phyloP scores from a whole-genome alignment of 129 eudicot genomes.

The Arctium lappa region DNA sequence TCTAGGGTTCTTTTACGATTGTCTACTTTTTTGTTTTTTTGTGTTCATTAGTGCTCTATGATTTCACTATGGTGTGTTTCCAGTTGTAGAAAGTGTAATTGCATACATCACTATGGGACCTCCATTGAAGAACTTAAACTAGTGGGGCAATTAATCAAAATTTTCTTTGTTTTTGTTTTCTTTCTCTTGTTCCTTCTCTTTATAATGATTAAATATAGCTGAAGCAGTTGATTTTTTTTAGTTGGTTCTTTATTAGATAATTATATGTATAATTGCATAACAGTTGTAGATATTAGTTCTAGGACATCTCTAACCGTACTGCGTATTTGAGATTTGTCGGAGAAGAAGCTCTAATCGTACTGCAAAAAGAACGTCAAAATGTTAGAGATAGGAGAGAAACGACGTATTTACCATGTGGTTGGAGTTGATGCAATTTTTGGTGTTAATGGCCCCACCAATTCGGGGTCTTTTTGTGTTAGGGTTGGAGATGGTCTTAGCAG shows the following conservation, averaged over 20 bases:
- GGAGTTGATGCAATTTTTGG: background rate
- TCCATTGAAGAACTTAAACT: background rate
- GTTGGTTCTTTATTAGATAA: conserved; percentile 1
- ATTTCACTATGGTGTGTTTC: conserved; percentile 20
- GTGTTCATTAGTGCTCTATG: conserved; percentile 15
- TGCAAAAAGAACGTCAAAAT: background rate
- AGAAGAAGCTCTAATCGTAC: background rate
- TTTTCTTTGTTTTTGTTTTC: background rate
- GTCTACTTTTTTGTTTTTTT: conserved; percentile 30
- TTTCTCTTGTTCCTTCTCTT: background rate
- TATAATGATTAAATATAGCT: conserved; percentile 4
- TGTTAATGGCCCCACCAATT: background rate
- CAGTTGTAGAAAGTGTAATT: conserved; percentile 31
- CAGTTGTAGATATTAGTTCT: background rate
- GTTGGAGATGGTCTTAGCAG: conserved; percentile 1
- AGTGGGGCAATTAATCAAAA: background rate
- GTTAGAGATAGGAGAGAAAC: background rate
- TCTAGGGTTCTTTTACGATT: conserved; percentile 14
- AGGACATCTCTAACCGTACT: background rate
- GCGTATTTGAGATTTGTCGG: background rate
- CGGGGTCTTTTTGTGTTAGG: background rate
- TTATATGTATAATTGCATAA: background rate
- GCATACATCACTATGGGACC: conserved; percentile 5
- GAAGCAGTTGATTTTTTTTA: background rate
- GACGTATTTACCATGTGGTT: background rate